Conservation (phyloP, 2,329 filamentous ascomycete species). For the Fusarium sp. region DNA sequence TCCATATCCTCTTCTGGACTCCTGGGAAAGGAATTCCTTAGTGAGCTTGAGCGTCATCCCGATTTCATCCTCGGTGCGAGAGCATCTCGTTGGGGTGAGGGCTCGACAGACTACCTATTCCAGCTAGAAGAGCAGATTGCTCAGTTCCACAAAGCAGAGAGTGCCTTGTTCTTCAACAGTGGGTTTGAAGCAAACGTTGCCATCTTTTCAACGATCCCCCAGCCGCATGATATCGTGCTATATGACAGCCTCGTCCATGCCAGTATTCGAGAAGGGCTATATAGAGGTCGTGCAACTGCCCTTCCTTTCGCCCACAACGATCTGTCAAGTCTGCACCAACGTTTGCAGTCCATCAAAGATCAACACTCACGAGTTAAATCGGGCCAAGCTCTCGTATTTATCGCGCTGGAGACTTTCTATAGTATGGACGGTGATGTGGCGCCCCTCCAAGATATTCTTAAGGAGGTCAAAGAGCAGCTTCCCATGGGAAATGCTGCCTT, state of each 20-base stretch:
- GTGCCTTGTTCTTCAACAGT: background rate
- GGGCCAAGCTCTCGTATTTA: background rate
- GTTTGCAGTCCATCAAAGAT: background rate
- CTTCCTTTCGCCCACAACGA: background rate
- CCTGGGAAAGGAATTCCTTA: background rate
- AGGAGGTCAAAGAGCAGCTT: background rate
- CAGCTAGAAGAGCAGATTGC: background rate
- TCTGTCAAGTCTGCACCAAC: background rate
- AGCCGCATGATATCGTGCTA: background rate
- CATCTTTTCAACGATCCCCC: background rate
- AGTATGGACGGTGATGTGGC: background rate
- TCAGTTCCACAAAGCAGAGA: background rate
- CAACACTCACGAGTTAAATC: background rate
- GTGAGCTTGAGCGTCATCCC: background rate
- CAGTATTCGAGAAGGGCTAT: background rate
- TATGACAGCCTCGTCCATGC: background rate
- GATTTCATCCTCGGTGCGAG: background rate
- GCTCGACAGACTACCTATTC: background rate
- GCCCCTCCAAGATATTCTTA: background rate
- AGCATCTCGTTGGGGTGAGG: background rate
- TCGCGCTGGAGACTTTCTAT: background rate
- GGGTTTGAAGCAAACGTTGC: constrained; percentile 4
- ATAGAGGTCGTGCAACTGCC: background rate
- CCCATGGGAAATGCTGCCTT: background rate
- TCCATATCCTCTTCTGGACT: background rate